Conservation (phyloP, 225 moss, liverwort and hornwort genomes). For the Neckera pumila region DNA sequence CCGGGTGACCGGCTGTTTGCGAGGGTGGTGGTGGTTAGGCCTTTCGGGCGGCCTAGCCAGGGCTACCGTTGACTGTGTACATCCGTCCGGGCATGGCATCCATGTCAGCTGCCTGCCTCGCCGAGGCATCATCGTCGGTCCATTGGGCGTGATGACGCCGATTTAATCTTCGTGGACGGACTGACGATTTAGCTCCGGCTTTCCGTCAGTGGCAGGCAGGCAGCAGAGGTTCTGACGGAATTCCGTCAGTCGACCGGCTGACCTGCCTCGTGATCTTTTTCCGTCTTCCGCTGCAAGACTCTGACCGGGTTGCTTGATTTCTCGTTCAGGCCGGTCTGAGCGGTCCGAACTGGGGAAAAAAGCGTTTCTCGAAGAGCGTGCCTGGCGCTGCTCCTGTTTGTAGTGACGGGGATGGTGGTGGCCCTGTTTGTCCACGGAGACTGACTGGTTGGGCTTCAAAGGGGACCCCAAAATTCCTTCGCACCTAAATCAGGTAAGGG, state of each 20-base stretch:
- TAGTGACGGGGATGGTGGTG: background rate
- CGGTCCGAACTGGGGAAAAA: background rate
- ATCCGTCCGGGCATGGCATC: slow-evolving; percentile 8
- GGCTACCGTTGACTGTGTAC: slow-evolving; percentile 21
- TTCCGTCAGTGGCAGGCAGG: background rate
- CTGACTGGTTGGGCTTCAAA: background rate
- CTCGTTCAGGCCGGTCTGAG: background rate
- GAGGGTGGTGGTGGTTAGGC: background rate
- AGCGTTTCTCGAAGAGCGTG: background rate
- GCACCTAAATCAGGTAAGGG: background rate
- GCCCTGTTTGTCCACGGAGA: background rate
- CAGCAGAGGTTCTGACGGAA: background rate
- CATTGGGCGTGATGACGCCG: background rate
- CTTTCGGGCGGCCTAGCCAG: background rate
- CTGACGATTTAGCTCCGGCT: background rate
- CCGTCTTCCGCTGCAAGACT: background rate
- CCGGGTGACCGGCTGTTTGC: background rate
- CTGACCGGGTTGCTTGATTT: background rate
- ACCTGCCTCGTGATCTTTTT: background rate
- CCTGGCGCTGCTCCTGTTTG: no score
- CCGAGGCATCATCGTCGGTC: background rate
- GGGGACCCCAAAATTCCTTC: background rate
- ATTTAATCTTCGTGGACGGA: background rate
- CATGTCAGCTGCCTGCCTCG: background rate
- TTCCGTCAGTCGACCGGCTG: background rate